Evolutionary conservation across 495 filamentous ascomycete genomes (phyloP).

Genomic region (Oleoguttula mirabilis): DNA sequence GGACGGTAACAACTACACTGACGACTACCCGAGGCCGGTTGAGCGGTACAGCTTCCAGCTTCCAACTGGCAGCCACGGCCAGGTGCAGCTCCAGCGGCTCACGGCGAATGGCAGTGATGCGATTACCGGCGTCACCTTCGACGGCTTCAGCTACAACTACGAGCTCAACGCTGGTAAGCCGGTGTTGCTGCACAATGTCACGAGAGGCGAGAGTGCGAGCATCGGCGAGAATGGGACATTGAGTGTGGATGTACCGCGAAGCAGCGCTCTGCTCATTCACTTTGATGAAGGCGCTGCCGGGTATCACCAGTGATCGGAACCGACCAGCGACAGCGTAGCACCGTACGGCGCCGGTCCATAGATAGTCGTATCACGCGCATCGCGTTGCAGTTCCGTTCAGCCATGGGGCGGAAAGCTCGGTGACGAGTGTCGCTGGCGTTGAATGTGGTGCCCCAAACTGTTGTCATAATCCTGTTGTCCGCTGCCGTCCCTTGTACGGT

Average conservation of each 20-base stretch:
- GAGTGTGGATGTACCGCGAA: constrained; percentile 38
- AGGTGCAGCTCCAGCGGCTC: constrained; percentile 36
- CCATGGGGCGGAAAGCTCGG: background rate
- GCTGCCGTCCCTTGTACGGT: too few species aligned
- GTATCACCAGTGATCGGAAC: too few species aligned
- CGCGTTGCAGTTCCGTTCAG: background rate
- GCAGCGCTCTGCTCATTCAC: constrained; percentile 40
- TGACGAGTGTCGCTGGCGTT: too few species aligned
- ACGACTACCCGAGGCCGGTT: constrained; percentile 24
- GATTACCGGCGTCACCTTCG: constrained; percentile 48
- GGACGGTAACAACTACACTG: constrained; percentile 14
- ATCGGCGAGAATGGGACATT: constrained; percentile 36
- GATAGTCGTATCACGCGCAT: background rate
- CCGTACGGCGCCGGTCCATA: background rate
- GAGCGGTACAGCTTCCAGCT: constrained; percentile 38
- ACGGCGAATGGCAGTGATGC: constrained; percentile 54
- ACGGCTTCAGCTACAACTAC: constrained; percentile 53
- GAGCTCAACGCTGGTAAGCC: constrained; percentile 45
- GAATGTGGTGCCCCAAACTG: too few species aligned
- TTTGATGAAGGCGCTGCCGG: constrained; percentile 19
- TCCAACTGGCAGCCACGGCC: constrained; percentile 18
- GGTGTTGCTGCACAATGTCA: constrained; percentile 45
- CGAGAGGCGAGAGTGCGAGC: constrained; percentile 38
- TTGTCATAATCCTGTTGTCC: too few species aligned
- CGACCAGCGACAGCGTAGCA: background rate